phyloP scores from a whole-genome alignment of 2,329 filamentous ascomycete genomes.

The Calonectria pseudoreteaudii region DNA sequence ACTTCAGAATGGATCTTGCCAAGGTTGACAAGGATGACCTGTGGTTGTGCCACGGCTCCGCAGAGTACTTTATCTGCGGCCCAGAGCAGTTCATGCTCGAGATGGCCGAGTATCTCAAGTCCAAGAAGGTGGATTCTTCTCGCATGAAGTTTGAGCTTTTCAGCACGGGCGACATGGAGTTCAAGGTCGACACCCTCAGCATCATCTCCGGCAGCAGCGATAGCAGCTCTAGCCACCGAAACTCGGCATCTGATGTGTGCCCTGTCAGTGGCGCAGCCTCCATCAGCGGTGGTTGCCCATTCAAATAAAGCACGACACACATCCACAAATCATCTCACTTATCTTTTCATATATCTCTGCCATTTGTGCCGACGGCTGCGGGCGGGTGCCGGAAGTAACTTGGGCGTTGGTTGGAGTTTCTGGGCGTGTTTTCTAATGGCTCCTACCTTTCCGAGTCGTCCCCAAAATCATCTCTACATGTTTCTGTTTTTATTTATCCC shows the following conservation, averaged over 20 bases:
- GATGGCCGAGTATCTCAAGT: slow-evolving; percentile 57
- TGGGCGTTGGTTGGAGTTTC: slow-evolving; percentile 21
- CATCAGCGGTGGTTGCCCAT: slow-evolving; percentile 17
- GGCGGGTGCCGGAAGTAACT: background rate
- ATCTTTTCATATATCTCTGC: background rate
- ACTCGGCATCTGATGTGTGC: slow-evolving; percentile 21
- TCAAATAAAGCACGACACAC: slow-evolving; percentile 13
- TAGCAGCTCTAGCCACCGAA: slow-evolving; percentile 26
- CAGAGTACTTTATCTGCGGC: slow-evolving; percentile 67
- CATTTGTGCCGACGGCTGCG: slow-evolving; percentile 9
- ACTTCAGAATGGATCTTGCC: slow-evolving; percentile 57
- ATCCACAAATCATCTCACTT: background rate
- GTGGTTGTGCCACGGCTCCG: slow-evolving; percentile 56
- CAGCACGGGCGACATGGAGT: slow-evolving; percentile 57
- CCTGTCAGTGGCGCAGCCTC: slow-evolving; percentile 29
- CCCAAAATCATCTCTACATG: background rate
- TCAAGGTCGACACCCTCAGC: slow-evolving; percentile 47
- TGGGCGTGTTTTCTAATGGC: background rate
- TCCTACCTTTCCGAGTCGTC: background rate
- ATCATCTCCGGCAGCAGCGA: slow-evolving; percentile 37
- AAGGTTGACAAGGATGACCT: slow-evolving; percentile 58
- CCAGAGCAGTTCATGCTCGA: slow-evolving; percentile 67
- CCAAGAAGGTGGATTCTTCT: slow-evolving; percentile 51
- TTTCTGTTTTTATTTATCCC: no score
- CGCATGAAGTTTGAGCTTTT: slow-evolving; percentile 62